Evolutionary conservation across 2,329 filamentous ascomycete species (phyloP).

Genomic region (Beauveria bassiana): DNA sequence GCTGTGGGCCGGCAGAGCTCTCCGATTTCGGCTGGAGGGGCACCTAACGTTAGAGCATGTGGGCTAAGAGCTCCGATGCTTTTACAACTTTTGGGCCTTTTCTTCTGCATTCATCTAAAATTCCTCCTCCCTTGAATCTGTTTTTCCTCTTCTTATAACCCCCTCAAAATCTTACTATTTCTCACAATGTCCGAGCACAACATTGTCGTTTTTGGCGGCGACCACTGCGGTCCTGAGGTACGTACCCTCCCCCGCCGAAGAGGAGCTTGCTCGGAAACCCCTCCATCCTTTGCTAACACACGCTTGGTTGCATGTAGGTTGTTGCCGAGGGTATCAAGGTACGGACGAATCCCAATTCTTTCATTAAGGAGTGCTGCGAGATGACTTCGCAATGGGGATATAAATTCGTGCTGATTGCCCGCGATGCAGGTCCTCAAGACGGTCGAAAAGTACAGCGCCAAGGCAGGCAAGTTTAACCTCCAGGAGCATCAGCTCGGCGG

Average conservation of each 20-base stretch:
- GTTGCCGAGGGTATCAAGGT: slow-evolving; percentile 82
- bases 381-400: too few relatives aligned
- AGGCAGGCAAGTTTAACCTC: slow-evolving; percentile 74
- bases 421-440: slow-evolving; percentile 63
- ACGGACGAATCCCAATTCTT: slow-evolving; percentile 14
- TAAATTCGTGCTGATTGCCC: background rate
- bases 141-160: too few relatives aligned
- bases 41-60: background rate
- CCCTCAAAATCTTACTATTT: too few relatives aligned
- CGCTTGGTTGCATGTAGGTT: slow-evolving; percentile 40
- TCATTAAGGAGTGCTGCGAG: too few relatives aligned
- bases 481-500: slow-evolving; percentile 86
- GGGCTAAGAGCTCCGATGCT: background rate
- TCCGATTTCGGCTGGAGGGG: slow-evolving; percentile 33
- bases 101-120: too few relatives aligned
- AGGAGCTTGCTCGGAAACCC: background rate
- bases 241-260: background rate
- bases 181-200: slow-evolving; percentile 59
- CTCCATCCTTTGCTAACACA: background rate
- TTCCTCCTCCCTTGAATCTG: too few relatives aligned
- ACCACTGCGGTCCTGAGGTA: slow-evolving; percentile 82
- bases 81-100: background rate
- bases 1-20: slow-evolving; percentile 1
- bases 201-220: slow-evolving; percentile 74
- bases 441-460: slow-evolving; percentile 63